A percentile compares a stretch with the other conserved stretches of the same genome.
These are phyloP conservation scores for Anthracocystis walkeri DNA, from an alignment of 1,284 basidiomycete species.

Conservation along the genomic window DNA sequence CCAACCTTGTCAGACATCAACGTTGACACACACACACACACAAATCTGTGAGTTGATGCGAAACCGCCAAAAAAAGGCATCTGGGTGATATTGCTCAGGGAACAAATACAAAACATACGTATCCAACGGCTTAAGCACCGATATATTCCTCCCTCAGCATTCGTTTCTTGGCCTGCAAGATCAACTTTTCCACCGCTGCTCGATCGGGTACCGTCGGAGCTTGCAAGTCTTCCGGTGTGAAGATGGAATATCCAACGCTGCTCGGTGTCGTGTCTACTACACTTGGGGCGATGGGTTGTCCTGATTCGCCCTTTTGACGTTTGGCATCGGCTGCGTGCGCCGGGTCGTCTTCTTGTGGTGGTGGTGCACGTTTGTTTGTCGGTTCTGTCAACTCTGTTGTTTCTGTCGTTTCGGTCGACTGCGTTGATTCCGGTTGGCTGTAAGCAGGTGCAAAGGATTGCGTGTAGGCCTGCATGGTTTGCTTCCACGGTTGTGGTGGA, in stretches of 20 bases:
- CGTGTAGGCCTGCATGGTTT: conserved; percentile 19
- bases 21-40: too few relatives aligned
- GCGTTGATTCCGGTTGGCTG: conserved; percentile 4
- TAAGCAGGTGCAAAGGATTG: conserved; percentile 4
- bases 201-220: conserved; percentile 26
- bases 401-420: too few relatives aligned
- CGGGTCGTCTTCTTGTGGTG: conserved; percentile 1
- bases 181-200: conserved; percentile 32
- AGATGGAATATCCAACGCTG: conserved; percentile 37
- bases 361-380: neutral
- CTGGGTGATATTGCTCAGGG: neutral
- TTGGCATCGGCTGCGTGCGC: conserved; percentile 6
- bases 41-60: too few relatives aligned
- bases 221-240: conserved; percentile 26
- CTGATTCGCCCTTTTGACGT: conserved; percentile 13
- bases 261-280: neutral
- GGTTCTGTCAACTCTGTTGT: neutral
- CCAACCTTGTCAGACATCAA: too few relatives aligned
- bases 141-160: conserved; percentile 40
- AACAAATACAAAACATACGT: conserved; percentile 14
- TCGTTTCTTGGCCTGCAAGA: conserved; percentile 33
- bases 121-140: neutral
- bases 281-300: conserved; percentile 8
- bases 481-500: conserved; percentile 47
- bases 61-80: too few relatives aligned